These are phyloP conservation scores for Macrophomina tecta DNA, from an alignment of 2,329 filamentous ascomycete species.

Conservation along the genomic window DNA sequence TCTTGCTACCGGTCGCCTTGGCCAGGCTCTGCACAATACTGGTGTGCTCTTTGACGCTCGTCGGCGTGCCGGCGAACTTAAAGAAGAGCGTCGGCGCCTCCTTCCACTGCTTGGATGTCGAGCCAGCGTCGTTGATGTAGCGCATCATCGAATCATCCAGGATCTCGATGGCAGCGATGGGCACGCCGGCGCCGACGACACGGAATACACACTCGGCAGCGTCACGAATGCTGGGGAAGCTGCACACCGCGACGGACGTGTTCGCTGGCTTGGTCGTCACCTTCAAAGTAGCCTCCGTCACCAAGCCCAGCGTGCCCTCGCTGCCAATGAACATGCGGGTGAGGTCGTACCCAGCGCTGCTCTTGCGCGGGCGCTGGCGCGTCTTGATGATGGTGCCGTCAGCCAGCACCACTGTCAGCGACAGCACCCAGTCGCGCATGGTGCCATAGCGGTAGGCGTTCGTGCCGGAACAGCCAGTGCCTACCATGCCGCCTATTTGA, in stretches of 20 bases:
- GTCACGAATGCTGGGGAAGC: conserved; percentile 68
- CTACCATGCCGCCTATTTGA: conserved; percentile 90
- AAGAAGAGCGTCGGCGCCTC: conserved; percentile 76
- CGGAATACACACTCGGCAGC: conserved; percentile 80
- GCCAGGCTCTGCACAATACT: conserved; percentile 68
- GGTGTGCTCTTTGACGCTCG: conserved; percentile 79
- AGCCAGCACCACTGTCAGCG: conserved; percentile 84
- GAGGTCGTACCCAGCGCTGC: conserved; percentile 88
- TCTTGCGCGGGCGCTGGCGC: conserved; percentile 84
- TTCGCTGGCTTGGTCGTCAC: conserved; percentile 80
- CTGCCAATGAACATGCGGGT: conserved; percentile 89
- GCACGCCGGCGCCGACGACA: conserved; percentile 81
- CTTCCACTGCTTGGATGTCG: conserved; percentile 69
- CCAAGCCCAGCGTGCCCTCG: conserved; percentile 88
- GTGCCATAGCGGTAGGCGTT: conserved; percentile 93
- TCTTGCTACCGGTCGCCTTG: conserved; percentile 64
- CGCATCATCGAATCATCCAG: conserved; percentile 90
- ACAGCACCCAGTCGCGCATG: conserved; percentile 93
- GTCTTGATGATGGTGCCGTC: conserved; percentile 92
- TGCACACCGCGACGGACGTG: conserved; percentile 77
- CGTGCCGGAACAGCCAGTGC: conserved; percentile 78
- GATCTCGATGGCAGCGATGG: conserved; percentile 90
- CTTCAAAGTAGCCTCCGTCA: conserved; percentile 90
- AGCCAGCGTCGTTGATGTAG: conserved; percentile 71
- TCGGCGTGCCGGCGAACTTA: conserved; percentile 73